Evolutionary conservation across 345 rosid genomes (phyloP), one percentile per base, ranked within the genome.

Genomic region (Isatis tinctoria): DNA sequence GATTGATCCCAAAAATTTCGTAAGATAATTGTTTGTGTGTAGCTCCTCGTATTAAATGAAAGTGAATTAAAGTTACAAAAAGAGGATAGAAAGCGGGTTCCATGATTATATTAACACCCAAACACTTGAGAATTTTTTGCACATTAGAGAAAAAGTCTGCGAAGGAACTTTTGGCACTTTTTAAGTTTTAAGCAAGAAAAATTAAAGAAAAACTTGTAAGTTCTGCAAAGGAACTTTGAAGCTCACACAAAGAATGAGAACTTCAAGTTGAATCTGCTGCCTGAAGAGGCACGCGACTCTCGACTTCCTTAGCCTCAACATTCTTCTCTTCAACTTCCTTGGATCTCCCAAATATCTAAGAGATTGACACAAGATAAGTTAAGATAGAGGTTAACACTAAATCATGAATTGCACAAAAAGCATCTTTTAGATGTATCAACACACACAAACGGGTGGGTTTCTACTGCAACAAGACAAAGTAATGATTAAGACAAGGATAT

Each of bases 281-380:
- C 74, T 73, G 82, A 60, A 89, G 87, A 2, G 86, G 83, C 8
- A 84, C 82, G 45, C 79, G 65, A 76, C 83, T 88, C 78, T 86
- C 86, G 18, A 82, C 88, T 73, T 84, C 88, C 82, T 82, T 79
- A 8, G 81, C 37, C 40, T 82, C 86, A 52, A 67, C 81, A 32
- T 76, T 60, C 80, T 78, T 88, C 74, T 84, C 91, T 3, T 84
- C 85, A 37, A 80, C 86, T 32, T 76, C 56, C 80, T 84, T 91
- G 0, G 84, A 81, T 85, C 76, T 85, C 39, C 88, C 86, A 68
- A 88, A 86, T 87, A 90, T 82, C 96, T 88, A 65, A 47, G 51
- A 69, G 8, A 60, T 10, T 14, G n/a, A 52, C 57, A 48, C 2
- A 9, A 45, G 16, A 51, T 9, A 49, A 6, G 43, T 56, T 67